These are phyloP conservation scores for Grosmannia huntii DNA, from an alignment of 2,329 filamentous ascomycete genomes.

Conservation along the genomic window DNA sequence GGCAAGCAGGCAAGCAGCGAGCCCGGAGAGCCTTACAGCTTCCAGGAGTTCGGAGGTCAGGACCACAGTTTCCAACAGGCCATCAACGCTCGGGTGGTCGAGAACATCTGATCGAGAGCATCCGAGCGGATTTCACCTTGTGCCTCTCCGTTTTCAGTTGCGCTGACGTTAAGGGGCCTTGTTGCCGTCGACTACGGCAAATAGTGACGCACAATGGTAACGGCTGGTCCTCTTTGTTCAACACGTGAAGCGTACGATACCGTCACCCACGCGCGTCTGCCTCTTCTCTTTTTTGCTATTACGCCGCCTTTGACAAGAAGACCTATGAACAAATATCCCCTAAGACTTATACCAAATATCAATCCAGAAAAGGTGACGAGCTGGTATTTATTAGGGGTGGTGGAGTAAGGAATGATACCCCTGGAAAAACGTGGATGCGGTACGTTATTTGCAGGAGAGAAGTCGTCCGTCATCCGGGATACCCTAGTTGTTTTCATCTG, in stretches of 20 bases:
- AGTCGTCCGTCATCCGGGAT: neutral
- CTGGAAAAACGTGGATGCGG: too few relatives aligned
- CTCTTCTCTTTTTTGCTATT: neutral
- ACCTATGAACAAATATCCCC: neutral
- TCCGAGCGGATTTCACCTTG: neutral
- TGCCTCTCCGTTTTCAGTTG: neutral
- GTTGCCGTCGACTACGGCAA: neutral
- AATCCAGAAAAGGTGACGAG: neutral
- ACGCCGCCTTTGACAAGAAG: neutral
- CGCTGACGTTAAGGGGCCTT: neutral
- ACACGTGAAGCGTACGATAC: neutral
- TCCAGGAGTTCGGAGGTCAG: conserved; percentile 38
- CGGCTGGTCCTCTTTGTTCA: neutral
- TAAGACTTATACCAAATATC: neutral
- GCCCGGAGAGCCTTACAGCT: conserved; percentile 27
- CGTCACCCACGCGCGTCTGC: neutral
- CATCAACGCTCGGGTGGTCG: conserved; percentile 68
- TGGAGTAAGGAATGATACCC: neutral
- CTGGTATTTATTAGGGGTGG: neutral
- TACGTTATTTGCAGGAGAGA: neutral
- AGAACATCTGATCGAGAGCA: conserved; percentile 49
- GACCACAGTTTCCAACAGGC: conserved; percentile 61
- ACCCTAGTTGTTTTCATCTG: neutral
- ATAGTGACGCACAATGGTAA: neutral
- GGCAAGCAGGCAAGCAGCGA: conserved; percentile 24